Conservation (phyloP, 768 basidiomycete species). For the Suillus placidus region DNA sequence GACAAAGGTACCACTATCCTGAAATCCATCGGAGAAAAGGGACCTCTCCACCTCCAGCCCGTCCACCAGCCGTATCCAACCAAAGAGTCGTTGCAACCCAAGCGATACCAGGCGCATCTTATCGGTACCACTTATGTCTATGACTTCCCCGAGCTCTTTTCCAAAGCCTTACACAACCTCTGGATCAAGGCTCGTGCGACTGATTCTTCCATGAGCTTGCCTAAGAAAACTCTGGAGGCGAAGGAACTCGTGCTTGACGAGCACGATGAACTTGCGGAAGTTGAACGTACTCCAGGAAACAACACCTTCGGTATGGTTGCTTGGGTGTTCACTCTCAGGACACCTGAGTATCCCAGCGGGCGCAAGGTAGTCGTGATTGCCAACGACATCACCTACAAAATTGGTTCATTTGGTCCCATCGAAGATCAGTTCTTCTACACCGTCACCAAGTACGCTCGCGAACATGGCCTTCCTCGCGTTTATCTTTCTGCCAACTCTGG, state of each 20-base stretch:
- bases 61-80: slow-evolving; percentile 94
- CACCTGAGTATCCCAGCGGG: slow-evolving; percentile 90
- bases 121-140: slow-evolving; percentile 99
- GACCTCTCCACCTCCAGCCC: slow-evolving; percentile 93
- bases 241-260: slow-evolving; percentile 95
- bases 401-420: slow-evolving; percentile 94
- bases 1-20: slow-evolving; percentile 95
- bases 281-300: slow-evolving; percentile 90
- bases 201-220: slow-evolving; percentile 69
- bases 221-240: slow-evolving; percentile 79
- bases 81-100: slow-evolving; percentile 97
- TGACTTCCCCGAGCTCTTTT: slow-evolving; percentile 99
- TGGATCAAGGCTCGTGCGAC: slow-evolving; percentile 75
- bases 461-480: slow-evolving; percentile 87
- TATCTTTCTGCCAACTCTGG: slow-evolving; percentile 99
- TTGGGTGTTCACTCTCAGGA: slow-evolving; percentile 91
- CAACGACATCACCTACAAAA: slow-evolving; percentile 98
- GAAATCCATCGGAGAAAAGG: slow-evolving; percentile 98
- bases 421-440: slow-evolving; percentile 98
- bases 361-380: slow-evolving; percentile 89
- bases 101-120: slow-evolving; percentile 98
- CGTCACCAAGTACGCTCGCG: slow-evolving; percentile 91
- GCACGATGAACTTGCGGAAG: slow-evolving; percentile 86
- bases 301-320: slow-evolving; percentile 98
- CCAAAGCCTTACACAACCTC: slow-evolving; percentile 92